Evolutionary conservation across 2,329 filamentous ascomycete genomes (phyloP), one percentile per base, ranked within the genome.

Genomic region (Sporothrix humicola): DNA sequence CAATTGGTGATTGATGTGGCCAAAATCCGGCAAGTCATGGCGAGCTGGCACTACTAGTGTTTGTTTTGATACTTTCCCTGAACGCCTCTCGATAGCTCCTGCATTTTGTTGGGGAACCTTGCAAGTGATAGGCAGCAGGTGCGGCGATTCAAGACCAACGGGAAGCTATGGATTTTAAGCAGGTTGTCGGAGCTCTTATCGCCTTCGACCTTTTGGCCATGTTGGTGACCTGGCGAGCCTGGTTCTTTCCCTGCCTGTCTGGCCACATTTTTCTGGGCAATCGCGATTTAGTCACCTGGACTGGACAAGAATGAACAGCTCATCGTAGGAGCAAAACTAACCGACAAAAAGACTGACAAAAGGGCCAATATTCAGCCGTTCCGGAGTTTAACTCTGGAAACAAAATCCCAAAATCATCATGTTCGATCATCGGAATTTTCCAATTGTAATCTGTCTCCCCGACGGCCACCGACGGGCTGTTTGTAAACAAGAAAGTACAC

Each of bases 381-480:
- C 44, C 59, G 59, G 56, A n/a, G 56, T 12, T 63, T 44, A 17
- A 37, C 13, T 10, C 23, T 26, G 48, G 13, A 52, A 52, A 52
- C 52, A 17, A 52, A 52, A 52, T 23, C 52, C 20, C 23, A 23
- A 13, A 20, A 10, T 20, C n/a, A 6, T 63, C 13, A 44, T 63
- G 31, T 44, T 63, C 59, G 37, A 61, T 10, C 9, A 17, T 13
- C 37, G 17, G 37, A 12, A 26, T 10, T 44, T 46, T 44, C 13
- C 13, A 44, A 63, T 63, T 63, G 59, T 63, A 46, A 63, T 63
- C 37, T 46, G n/a, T 20, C 37, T 23, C 37, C 59, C 59, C 59
- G 59, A 46, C 37, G 59, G 59, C 59, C 37, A 15, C 59, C 37
- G 37, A 2, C 9, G 31, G 31, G 31, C 31, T 6, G 31, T 37